Percentiles rank a stretch among this genome's conserved stretches.
Evolutionary conservation across 164 flowering plant genomes (phyloP).

Genomic region (Litsea cubeba): DNA sequence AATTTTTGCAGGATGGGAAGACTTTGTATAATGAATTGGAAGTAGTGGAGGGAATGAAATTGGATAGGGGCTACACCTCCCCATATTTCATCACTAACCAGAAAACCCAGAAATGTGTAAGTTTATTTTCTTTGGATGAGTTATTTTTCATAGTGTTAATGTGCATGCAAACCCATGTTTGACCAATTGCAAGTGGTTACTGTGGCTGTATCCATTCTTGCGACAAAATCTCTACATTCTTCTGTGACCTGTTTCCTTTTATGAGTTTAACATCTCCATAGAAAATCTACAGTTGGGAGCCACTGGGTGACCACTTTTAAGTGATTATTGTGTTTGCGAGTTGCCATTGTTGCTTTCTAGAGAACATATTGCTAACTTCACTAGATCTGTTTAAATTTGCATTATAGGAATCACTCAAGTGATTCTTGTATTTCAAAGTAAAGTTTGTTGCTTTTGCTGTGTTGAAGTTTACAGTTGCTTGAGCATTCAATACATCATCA

Average conservation of each 20-base stretch:
- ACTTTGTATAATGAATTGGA: constrained; percentile 84
- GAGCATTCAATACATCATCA: not conserved
- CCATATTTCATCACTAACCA: constrained; percentile 91
- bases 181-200: not conserved
- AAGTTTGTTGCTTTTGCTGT: not conserved
- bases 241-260: not conserved
- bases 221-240: not conserved
- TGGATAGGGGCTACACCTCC: constrained; percentile 94
- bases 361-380: too few species aligned
- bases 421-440: too few species aligned
- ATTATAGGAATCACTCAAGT: too few species aligned
- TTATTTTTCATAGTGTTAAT: not conserved
- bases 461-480: not conserved
- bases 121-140: constrained; percentile 16
- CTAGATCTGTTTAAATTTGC: too few species aligned
- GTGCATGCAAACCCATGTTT: not conserved
- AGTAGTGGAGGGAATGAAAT: constrained; percentile 99
- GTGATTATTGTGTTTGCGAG: too few species aligned
- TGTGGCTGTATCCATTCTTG: not conserved
- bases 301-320: not conserved
- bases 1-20: constrained; percentile 78
- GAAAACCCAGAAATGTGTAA: constrained; percentile 94
- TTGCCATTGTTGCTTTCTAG: too few species aligned
- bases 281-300: not conserved
- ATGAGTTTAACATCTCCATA: too few species aligned